These are phyloP conservation scores for Mycena belliarum DNA, from an alignment of 768 basidiomycete genomes.

Conservation along the genomic window DNA sequence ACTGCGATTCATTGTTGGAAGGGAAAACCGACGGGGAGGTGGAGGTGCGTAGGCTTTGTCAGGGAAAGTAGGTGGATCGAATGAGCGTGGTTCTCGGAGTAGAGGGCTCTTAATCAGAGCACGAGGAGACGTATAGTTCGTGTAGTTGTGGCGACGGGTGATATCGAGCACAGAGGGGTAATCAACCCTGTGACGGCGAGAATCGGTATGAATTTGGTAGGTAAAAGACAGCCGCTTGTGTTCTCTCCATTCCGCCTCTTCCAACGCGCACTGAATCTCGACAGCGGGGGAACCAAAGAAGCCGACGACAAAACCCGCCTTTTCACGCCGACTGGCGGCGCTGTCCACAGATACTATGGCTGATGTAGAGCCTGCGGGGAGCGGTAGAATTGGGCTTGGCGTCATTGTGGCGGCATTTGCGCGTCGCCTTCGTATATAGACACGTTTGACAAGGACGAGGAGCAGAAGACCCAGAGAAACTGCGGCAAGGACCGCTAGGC, in stretches of 20 bases:
- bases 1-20: slow-evolving; percentile 27
- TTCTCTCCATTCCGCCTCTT: slow-evolving; percentile 22
- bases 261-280: slow-evolving; percentile 33
- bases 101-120: background rate
- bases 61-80: slow-evolving; percentile 24
- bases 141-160: slow-evolving; percentile 14
- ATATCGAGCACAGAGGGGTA: slow-evolving; percentile 22
- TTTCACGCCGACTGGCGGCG: slow-evolving; percentile 23
- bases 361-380: slow-evolving; percentile 4
- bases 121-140: slow-evolving; percentile 3
- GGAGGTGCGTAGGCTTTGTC: slow-evolving; percentile 17
- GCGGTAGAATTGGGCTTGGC: slow-evolving; percentile 13
- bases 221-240: slow-evolving; percentile 23
- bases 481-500: slow-evolving; percentile 30
- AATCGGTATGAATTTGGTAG: slow-evolving; percentile 22
- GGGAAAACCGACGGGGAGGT: slow-evolving; percentile 30
- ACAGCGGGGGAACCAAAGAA: slow-evolving; percentile 47
- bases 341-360: slow-evolving; percentile 13
- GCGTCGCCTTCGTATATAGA: slow-evolving; percentile 32
- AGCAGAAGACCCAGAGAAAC: slow-evolving; percentile 26
- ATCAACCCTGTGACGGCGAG: slow-evolving; percentile 20
- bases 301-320: slow-evolving; percentile 43
- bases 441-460: slow-evolving; percentile 30
- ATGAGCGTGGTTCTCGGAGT: slow-evolving; percentile 17
- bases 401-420: background rate